Percentiles rank a stretch among this genome's conserved stretches.
Conservation (phyloP, 1,139 yeast species). For the Blastobotrys arbuscula region DNA sequence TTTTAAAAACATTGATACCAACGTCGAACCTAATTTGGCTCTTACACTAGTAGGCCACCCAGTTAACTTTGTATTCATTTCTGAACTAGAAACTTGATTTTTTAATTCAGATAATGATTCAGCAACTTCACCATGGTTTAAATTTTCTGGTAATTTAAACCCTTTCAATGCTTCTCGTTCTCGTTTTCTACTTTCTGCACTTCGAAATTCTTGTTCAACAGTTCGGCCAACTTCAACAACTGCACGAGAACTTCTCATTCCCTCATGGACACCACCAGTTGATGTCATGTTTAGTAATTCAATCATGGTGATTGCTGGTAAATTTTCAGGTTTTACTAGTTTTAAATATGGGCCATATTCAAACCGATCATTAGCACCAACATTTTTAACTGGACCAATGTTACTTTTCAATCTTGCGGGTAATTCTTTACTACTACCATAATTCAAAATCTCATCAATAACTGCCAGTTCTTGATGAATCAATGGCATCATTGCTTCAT, state of each 20-base stretch:
- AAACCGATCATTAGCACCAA: slow-evolving; percentile 45
- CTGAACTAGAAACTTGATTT: slow-evolving; percentile 20
- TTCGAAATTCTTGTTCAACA: slow-evolving; percentile 70
- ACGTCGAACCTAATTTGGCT: slow-evolving; percentile 77
- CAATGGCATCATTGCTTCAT: slow-evolving; percentile 43
- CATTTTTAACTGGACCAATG: slow-evolving; percentile 17
- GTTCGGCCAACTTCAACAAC: slow-evolving; percentile 79
- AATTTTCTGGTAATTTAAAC: slow-evolving; percentile 9
- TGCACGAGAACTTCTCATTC: slow-evolving; percentile 81
- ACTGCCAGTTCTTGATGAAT: slow-evolving; percentile 49
- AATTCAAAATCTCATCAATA: slow-evolving; percentile 25
- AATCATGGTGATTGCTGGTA: slow-evolving; percentile 77
- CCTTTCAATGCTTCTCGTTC: slow-evolving; percentile 47
- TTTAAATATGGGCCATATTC: slow-evolving; percentile 76
- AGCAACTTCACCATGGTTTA: slow-evolving; percentile 6
- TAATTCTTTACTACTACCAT: slow-evolving; percentile 16
- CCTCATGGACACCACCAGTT: slow-evolving; percentile 73
- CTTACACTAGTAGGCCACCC: slow-evolving; percentile 63
- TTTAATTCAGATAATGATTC: slow-evolving; percentile 19
- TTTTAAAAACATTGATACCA: slow-evolving; percentile 68
- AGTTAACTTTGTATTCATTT: slow-evolving; percentile 35
- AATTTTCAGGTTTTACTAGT: slow-evolving; percentile 67
- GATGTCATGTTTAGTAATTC: slow-evolving; percentile 68
- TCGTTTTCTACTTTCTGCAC: slow-evolving; percentile 42
- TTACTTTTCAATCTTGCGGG: slow-evolving; percentile 17